Percentiles rank a stretch among this genome's conserved stretches.
Conservation (phyloP, 2,329 filamentous ascomycete genomes). For the Cladosporium sp. region DNA sequence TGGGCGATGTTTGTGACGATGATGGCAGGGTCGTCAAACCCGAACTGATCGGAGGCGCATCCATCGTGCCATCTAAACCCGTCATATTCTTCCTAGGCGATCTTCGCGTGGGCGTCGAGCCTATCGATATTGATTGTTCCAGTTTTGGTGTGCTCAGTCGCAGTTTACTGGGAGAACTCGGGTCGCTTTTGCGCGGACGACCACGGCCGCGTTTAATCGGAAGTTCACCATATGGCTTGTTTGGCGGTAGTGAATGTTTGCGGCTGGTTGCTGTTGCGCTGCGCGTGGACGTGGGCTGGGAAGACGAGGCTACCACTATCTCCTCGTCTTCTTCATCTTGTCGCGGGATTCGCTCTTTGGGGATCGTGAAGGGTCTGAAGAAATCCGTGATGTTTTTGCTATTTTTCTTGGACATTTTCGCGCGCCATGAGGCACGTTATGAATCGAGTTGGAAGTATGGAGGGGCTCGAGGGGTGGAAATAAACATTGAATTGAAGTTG, state of each 20-base stretch:
- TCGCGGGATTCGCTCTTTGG: slow-evolving; percentile 21
- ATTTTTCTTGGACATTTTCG: slow-evolving; percentile 3
- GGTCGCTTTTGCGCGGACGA: slow-evolving; percentile 2
- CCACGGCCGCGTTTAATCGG: slow-evolving; percentile 1
- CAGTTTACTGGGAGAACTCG: not conserved
- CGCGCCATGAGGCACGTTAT: not conserved
- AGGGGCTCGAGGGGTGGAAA: too few relatives aligned
- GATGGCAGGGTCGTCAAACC: not conserved
- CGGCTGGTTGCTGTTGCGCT: not conserved
- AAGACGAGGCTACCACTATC: slow-evolving; percentile 22
- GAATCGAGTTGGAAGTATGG: too few relatives aligned
- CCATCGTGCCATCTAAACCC: not conserved
- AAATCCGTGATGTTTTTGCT: slow-evolving; percentile 38
- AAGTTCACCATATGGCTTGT: not conserved
- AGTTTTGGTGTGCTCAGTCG: not conserved
- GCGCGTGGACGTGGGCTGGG: too few relatives aligned
- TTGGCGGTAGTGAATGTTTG: not conserved
- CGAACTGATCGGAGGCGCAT: slow-evolving; percentile 4
- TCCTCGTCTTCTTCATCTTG: slow-evolving; percentile 22
- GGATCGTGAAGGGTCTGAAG: slow-evolving; percentile 39
- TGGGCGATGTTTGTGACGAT: not conserved
- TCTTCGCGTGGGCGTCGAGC: slow-evolving; percentile 1
- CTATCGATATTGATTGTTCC: not conserved
- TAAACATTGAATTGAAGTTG: too few relatives aligned
- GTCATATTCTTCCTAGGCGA: slow-evolving; percentile 1